Percentiles rank a stretch among this genome's conserved stretches.
These are phyloP conservation scores for Neolentinus lepideus DNA, from an alignment of 1,284 basidiomycete genomes.

Conservation along the genomic window DNA sequence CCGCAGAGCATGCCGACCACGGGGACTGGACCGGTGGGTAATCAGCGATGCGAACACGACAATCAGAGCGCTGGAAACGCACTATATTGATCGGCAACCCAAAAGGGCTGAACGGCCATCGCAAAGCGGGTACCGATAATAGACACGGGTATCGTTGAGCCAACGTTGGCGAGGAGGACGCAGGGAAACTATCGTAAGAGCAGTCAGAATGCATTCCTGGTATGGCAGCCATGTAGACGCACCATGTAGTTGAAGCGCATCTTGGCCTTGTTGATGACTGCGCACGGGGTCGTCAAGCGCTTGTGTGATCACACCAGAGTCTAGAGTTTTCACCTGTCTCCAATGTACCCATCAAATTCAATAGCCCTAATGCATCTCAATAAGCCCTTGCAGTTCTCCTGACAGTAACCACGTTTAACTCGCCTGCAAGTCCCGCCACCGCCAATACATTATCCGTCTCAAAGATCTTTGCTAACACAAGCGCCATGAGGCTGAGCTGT, in stretches of 20 bases:
- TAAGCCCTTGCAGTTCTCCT: slow-evolving; percentile 29
- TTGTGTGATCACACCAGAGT: not conserved
- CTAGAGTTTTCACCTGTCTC: slow-evolving; percentile 45
- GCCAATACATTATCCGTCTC: slow-evolving; percentile 67
- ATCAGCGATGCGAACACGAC: too few species aligned
- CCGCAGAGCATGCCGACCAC: slow-evolving; percentile 87
- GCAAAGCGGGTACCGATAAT: slow-evolving; percentile 72
- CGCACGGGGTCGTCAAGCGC: slow-evolving; percentile 18
- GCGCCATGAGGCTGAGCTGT: slow-evolving; percentile 69
- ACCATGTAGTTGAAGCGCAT: slow-evolving; percentile 73
- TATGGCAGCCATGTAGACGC: slow-evolving; percentile 9
- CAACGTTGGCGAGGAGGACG: slow-evolving; percentile 62
- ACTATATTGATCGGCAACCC: slow-evolving; percentile 80
- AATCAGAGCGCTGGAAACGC: slow-evolving; percentile 30
- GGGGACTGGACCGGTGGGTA: slow-evolving; percentile 45
- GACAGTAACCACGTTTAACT: slow-evolving; percentile 18
- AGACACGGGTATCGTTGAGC: slow-evolving; percentile 75
- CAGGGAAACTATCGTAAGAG: slow-evolving; percentile 51
- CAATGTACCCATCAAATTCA: slow-evolving; percentile 68
- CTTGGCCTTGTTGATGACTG: slow-evolving; percentile 68
- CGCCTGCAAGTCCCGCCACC: slow-evolving; percentile 67
- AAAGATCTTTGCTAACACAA: slow-evolving; percentile 69
- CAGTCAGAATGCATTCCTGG: not conserved
- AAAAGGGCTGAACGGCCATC: slow-evolving; percentile 72
- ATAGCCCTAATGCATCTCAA: slow-evolving; percentile 46